Percentiles rank a stretch among this genome's conserved stretches.
phyloP scores from a whole-genome alignment of 257 asterid species.

The Penstemon newberryi region DNA sequence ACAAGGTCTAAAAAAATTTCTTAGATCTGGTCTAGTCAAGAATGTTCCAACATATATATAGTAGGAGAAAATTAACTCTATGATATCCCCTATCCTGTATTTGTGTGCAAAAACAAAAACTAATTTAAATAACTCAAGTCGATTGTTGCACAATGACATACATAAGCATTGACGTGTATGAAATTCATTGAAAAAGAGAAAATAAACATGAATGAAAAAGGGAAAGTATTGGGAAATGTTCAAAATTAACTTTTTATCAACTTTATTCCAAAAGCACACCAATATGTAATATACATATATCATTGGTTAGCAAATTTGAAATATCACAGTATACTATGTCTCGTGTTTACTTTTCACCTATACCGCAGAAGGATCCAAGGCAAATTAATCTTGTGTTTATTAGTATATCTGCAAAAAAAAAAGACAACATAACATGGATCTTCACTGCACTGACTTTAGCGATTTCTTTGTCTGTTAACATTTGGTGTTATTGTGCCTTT shows the following conservation, averaged over 20 bases:
- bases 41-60: too few species aligned
- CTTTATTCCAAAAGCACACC: background rate
- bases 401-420: conserved; percentile 13
- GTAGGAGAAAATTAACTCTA: too few species aligned
- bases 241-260: background rate
- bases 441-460: conserved; percentile 40
- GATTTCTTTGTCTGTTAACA: conserved; percentile 38
- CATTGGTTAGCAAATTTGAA: background rate
- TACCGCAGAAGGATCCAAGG: conserved; percentile 32
- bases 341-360: background rate
- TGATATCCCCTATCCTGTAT: too few species aligned
- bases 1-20: too few species aligned
- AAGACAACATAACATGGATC: conserved; percentile 17
- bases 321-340: background rate
- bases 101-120: too few species aligned
- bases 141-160: background rate
- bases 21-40: too few species aligned
- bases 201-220: background rate
- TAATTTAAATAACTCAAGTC: background rate
- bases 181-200: background rate
- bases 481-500: conserved; percentile 40
- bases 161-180: background rate
- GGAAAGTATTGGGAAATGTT: background rate
- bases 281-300: background rate
- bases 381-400: conserved; percentile 20